These are phyloP conservation scores for Aspergillus chevalieri DNA, from an alignment of 2,329 filamentous ascomycete species.

Conservation along the genomic window DNA sequence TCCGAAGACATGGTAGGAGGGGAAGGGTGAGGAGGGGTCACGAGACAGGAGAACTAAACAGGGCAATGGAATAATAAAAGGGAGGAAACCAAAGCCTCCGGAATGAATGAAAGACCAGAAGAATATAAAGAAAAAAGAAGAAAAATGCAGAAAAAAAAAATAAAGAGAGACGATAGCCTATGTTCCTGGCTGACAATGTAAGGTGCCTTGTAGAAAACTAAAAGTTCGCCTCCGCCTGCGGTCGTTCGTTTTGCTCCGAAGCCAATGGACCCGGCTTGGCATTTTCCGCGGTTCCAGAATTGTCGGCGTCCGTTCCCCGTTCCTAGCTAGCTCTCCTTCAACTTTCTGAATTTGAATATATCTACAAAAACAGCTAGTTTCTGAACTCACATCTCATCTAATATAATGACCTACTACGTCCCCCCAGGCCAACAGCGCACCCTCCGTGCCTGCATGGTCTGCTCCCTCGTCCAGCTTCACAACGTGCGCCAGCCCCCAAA, in stretches of 20 bases:
- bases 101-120: constrained; percentile 2
- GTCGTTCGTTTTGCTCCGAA: constrained; percentile 13
- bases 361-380: background rate
- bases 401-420: constrained; percentile 56
- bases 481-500: constrained; percentile 46
- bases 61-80: too few relatives aligned
- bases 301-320: constrained; percentile 11
- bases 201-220: too few relatives aligned
- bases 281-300: constrained; percentile 19
- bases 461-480: constrained; percentile 84
- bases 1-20: constrained; percentile 34
- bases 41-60: constrained; percentile 8
- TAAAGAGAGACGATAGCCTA: background rate
- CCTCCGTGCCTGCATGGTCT: constrained; percentile 97
- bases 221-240: background rate
- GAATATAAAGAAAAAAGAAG: constrained; percentile 1
- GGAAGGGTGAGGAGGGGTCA: constrained; percentile 9
- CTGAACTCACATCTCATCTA: background rate
- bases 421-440: constrained; percentile 71
- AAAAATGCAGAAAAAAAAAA: background rate
- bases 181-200: too few relatives aligned
- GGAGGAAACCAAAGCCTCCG: background rate
- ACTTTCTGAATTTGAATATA: background rate
- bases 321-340: constrained; percentile 1
- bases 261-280: constrained; percentile 25